Evolutionary conservation across 176 grass and related monocot genomes (phyloP), one percentile per base, ranked within the genome.

Genomic region (Guadua angustifolia): DNA sequence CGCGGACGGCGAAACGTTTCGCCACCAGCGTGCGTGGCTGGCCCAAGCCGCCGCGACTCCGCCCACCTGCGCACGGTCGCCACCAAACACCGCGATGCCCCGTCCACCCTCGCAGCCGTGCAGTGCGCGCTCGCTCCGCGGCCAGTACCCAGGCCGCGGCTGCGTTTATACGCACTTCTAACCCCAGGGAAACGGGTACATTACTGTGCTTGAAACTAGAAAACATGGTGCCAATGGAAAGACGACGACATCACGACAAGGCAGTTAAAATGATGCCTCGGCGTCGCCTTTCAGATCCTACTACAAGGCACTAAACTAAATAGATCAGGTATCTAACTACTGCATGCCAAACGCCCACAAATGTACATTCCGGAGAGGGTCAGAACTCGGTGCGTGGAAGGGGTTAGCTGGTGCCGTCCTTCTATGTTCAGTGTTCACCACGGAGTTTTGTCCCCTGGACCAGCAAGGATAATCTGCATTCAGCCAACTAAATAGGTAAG

Each of bases 401-500:
- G 11, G 43, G 44, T 45, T 45, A 45, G 9, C 9, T 12, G 44
- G 44, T 8, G 18, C 52, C 18, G 52, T 21, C 18, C 17, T 18
- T 19, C 6, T 55, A 12, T 45, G 44, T 45, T 45, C 44, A 45
- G 44, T 55, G 52, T 22, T 32, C 68, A 86, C 53, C 69, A 60
- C 0, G 71, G 50, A 32, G 76, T 67, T 75, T 65, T 83, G 57
- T 89, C 87, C 67, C 84, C 84, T 17, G 91, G 87, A 9, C 91
- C 91, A 44, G 76, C 66, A 78, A 92, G 91, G 16, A 81, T 81
- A 39, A 89, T 89, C 91, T 92, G 91, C 56, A 24, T 60, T 15
- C 52, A 74, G 43, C n/a, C 47, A 78, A 19, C 44, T 12, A 13
- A 32, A 73, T 56, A 85, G 5, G 43, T 49, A 24, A 0, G 14